Evolutionary conservation across 78 protist genomes (phyloP).

Genomic region (Dictyostelium brefeldianum): DNA sequence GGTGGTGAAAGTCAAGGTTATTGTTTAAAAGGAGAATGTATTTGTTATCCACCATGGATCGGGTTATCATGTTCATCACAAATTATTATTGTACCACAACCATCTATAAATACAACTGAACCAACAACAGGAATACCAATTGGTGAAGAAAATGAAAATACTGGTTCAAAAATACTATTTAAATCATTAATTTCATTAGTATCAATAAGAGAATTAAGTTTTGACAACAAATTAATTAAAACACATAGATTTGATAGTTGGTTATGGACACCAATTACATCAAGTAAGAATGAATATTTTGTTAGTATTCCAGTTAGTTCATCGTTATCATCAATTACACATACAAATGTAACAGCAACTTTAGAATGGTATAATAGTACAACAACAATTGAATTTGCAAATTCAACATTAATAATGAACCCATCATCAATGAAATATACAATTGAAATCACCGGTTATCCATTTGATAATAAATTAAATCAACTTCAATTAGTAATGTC

Average conservation of each 20-base stretch:
- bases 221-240: not conserved
- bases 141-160: not conserved
- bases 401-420: not conserved
- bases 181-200: not conserved
- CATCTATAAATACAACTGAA: slow-evolving; percentile 4
- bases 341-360: not conserved
- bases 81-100: slow-evolving; percentile 10
- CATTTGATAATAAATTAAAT: not conserved
- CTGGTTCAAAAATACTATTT: not conserved
- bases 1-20: not conserved
- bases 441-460: not conserved
- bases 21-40: not conserved
- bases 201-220: slow-evolving; percentile 7
- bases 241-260: not conserved
- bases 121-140: not conserved
- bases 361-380: not conserved
- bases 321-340: too few relatives aligned
- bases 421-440: slow-evolving; percentile 11
- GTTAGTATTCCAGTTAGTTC: not conserved
- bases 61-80: not conserved
- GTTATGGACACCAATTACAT: not conserved
- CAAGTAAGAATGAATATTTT: not conserved
- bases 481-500: not conserved
- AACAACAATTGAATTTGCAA: slow-evolving; percentile 19
- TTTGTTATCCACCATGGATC: slow-evolving; percentile 4